phyloP scores from a whole-genome alignment of 2,329 filamentous ascomycete genomes.

The Diaporthe australafricana region DNA sequence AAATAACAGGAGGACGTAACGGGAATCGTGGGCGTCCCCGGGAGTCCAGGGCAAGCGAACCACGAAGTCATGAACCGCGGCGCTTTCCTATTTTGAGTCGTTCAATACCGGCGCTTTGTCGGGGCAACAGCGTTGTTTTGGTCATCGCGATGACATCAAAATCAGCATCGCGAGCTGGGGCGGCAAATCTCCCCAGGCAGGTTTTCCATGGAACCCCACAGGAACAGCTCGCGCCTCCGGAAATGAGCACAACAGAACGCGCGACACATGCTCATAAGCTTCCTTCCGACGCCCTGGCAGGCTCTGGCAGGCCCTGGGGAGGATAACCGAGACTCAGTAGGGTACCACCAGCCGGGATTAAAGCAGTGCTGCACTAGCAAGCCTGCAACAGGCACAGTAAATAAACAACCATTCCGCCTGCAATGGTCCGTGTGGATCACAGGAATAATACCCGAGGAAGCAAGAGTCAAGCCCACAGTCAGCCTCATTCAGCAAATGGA shows the following conservation, averaged over 20 bases:
- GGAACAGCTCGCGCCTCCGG: conserved; percentile 23
- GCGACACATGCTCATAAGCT: conserved; percentile 26
- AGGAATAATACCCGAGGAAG: conserved; percentile 32
- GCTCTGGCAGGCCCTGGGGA: too few relatives aligned
- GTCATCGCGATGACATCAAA: conserved; percentile 35
- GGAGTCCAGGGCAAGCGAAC: conserved; percentile 5
- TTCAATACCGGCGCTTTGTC: conserved; percentile 17
- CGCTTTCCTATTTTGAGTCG: conserved; percentile 3
- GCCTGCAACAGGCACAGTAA: conserved; percentile 23
- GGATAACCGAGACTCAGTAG: conserved; percentile 6
- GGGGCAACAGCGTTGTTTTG: conserved; percentile 26
- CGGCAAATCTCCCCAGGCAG: conserved; percentile 33
- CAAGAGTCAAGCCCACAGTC: conserved; percentile 30
- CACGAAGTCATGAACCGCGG: conserved; percentile 25
- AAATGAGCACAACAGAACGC: conserved; percentile 31
- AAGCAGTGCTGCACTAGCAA: conserved; percentile 13
- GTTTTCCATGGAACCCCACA: conserved; percentile 28
- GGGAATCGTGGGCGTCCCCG: not conserved
- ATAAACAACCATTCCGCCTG: not conserved
- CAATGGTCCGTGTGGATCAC: conserved; percentile 24
- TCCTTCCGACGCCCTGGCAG: conserved; percentile 1
- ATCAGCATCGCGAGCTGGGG: conserved; percentile 22
- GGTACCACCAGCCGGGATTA: conserved; percentile 21
- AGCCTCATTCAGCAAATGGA: conserved; percentile 34
- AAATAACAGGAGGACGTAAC: conserved; percentile 14